Base-by-base conservation (phyloP, 2,329 filamentous ascomycete genomes). In the Tolypocladium sp. region DNA sequence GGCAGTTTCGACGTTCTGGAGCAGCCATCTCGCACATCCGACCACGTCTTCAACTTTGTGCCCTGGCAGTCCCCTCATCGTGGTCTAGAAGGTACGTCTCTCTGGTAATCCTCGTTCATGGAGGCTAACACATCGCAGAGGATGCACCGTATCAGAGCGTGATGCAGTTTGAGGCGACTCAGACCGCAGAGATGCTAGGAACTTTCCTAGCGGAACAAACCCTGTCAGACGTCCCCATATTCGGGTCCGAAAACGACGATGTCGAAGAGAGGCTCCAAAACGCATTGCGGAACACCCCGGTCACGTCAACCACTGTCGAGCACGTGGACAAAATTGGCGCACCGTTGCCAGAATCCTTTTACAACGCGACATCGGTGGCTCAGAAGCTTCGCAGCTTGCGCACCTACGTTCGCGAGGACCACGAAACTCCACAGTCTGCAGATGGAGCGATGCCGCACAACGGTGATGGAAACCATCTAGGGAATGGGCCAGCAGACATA, bases 1-100 rank as follows among this genome's bases (percentile, higher is more conserved):
- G 84, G 85, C 22, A 76, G 74, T 17, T 84, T 87, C 66, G 83
- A 85, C 37, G 83, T 88, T 22, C 68, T 88, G 33, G 81, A 86
- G 63, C 82, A 83, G 65, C 83, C 85, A 5, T 82, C 83, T 1
- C 77, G 78, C 59, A 82, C 82, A 2, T 77, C 81, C 2, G 78
- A 82, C 55, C 83, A 86, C 58, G 72, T 85, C 13, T 85, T 80
- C 61, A 83, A 86, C 62, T 71, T 88, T 61, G 75, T 85, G 17
- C 82, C 84, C 0, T 87, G 85, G 85, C 76, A 81, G 63, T 68
- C 82, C 6, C 83, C 84, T 2, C 78, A 85, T 66, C 78, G 83
- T 27, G 83, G 82, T 0, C 66, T 84, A 10, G 77, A 82, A 70
- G 80, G 82, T 82, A 71, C 61, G 67, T 60, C n/a, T 17, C 12